Evolutionary conservation across 306 rosid genomes (phyloP).

Genomic region (Prunus kanzakura): DNA sequence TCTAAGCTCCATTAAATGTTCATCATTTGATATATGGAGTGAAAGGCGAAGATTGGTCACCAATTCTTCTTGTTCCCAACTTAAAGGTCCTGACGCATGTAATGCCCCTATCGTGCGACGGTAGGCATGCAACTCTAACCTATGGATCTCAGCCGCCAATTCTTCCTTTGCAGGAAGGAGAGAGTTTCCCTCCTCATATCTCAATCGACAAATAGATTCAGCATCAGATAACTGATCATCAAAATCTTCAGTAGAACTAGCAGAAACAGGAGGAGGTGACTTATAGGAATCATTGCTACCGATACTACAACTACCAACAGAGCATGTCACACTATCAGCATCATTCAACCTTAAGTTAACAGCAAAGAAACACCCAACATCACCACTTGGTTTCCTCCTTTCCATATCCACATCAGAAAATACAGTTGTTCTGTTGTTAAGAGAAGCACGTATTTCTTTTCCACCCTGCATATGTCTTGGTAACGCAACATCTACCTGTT

Average conservation of each 20-base stretch:
- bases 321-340: slow-evolving; percentile 53
- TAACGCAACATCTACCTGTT: slow-evolving; percentile 44
- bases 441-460: slow-evolving; percentile 38
- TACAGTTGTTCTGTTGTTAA: slow-evolving; percentile 36
- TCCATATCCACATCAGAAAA: slow-evolving; percentile 37
- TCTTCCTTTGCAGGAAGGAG: slow-evolving; percentile 47
- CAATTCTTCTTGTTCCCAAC: slow-evolving; percentile 96
- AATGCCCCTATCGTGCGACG: slow-evolving; percentile 91
- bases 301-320: slow-evolving; percentile 91
- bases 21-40: slow-evolving; percentile 92
- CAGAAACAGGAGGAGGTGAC: slow-evolving; percentile 44
- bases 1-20: slow-evolving; percentile 85
- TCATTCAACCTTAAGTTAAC: slow-evolving; percentile 44
- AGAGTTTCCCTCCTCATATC: slow-evolving; percentile 42
- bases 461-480: slow-evolving; percentile 44
- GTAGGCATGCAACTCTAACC: slow-evolving; percentile 96
- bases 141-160: slow-evolving; percentile 75
- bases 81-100: slow-evolving; percentile 92
- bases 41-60: slow-evolving; percentile 93
- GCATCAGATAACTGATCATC: slow-evolving; percentile 57
- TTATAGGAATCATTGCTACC: slow-evolving; percentile 40
- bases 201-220: slow-evolving; percentile 53
- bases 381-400: slow-evolving; percentile 45
- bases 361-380: slow-evolving; percentile 43
- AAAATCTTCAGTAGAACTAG: slow-evolving; percentile 49